phyloP scores from a whole-genome alignment of 257 asterid genomes.

The Nicotiana sylvestris region DNA sequence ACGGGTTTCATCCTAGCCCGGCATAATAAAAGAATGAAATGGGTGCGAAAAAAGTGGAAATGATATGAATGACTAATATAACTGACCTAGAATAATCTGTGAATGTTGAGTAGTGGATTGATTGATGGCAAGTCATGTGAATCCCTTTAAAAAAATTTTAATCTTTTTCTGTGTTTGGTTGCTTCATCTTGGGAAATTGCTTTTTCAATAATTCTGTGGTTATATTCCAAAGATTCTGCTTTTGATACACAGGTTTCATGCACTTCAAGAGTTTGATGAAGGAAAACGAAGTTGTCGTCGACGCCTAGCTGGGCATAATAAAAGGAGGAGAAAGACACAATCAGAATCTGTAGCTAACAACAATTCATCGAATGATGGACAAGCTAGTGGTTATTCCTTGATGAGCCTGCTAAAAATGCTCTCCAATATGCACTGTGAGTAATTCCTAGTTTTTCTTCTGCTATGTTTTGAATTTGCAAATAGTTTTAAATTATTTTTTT shows the following conservation, averaged over 20 bases:
- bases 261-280: conserved; percentile 81
- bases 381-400: conserved; percentile 54
- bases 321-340: conserved; percentile 77
- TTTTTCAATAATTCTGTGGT: not conserved
- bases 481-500: conserved; percentile 5
- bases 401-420: conserved; percentile 70
- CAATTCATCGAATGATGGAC: conserved; percentile 44
- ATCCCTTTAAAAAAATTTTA: not conserved
- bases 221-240: not conserved
- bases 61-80: not conserved
- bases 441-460: conserved; percentile 11
- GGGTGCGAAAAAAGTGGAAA: not conserved
- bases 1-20: no score
- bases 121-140: not conserved
- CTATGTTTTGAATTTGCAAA: conserved; percentile 2
- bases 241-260: conserved; percentile 54
- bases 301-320: conserved; percentile 77
- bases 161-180: not conserved
- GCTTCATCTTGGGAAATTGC: not conserved
- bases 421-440: conserved; percentile 72
- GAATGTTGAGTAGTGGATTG: not conserved
- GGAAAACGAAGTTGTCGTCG: conserved; percentile 81
- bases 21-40: not conserved
- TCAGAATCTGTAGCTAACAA: conserved; percentile 35
- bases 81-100: not conserved